A percentile compares a stretch with the other conserved stretches of the same genome.
phyloP scores from a whole-genome alignment of 495 filamentous ascomycete genomes.

The Penicillium riverlandense region DNA sequence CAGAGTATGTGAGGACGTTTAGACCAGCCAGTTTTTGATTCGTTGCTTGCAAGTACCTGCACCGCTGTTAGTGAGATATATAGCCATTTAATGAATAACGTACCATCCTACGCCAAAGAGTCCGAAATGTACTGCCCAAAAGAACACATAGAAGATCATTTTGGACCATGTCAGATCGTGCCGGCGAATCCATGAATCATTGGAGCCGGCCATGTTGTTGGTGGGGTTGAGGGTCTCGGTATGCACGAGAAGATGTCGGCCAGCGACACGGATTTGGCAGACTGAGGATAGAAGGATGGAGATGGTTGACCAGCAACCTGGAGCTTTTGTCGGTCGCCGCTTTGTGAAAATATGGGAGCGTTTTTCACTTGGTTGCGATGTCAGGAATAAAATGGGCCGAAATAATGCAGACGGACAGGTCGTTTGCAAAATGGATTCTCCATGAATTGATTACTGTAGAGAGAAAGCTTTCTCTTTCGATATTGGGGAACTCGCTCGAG shows the following conservation, averaged over 20 bases:
- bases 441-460: conserved; percentile 6
- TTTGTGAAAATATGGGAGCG: no score
- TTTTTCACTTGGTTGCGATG: no score
- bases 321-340: no score
- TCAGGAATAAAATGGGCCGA: no score
- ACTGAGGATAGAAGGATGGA: conserved; percentile 17
- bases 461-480: no score
- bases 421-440: conserved; percentile 9
- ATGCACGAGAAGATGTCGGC: conserved; percentile 7
- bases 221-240: no score
- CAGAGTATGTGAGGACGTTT: conserved; percentile 78
- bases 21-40: conserved; percentile 63
- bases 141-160: conserved; percentile 74
- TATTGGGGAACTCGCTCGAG: no score
- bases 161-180: conserved; percentile 60
- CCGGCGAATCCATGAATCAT: conserved; percentile 21
- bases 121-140: conserved; percentile 75
- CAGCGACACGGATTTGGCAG: conserved; percentile 10
- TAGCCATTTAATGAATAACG: conserved; percentile 1
- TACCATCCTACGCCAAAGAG: conserved; percentile 90
- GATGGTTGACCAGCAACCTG: conserved; percentile 23
- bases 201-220: conserved; percentile 3
- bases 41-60: conserved; percentile 68
- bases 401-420: not conserved
- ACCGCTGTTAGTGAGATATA: conserved; percentile 10